Conservation (phyloP, 805 yeast genomes). For the Schwanniomyces sp. region DNA sequence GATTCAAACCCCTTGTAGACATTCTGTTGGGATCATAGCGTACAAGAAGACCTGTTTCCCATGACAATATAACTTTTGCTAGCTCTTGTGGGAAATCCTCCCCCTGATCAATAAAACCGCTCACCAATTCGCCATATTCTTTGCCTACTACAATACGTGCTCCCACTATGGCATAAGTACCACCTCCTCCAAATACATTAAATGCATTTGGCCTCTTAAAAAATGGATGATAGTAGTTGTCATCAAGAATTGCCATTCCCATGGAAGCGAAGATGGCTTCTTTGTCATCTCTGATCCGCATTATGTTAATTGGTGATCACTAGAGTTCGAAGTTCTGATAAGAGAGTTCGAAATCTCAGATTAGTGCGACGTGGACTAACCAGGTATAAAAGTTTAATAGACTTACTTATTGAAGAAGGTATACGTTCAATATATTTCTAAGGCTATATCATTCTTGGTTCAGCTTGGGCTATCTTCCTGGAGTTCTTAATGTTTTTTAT, state of each 20-base stretch:
- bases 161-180: slow-evolving; percentile 77
- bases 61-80: slow-evolving; percentile 45
- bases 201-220: slow-evolving; percentile 30
- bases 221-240: slow-evolving; percentile 57
- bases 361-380: too few relatives aligned
- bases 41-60: slow-evolving; percentile 63
- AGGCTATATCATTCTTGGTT: too few relatives aligned
- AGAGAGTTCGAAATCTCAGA: too few relatives aligned
- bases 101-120: slow-evolving; percentile 80
- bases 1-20: slow-evolving; percentile 83
- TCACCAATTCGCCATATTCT: slow-evolving; percentile 35
- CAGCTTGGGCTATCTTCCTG: too few relatives aligned
- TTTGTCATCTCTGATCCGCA: not conserved
- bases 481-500: too few relatives aligned
- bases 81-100: slow-evolving; percentile 63
- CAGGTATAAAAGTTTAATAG: too few relatives aligned
- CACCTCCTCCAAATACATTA: slow-evolving; percentile 87
- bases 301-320: not conserved
- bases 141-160: slow-evolving; percentile 55
- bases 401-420: too few relatives aligned
- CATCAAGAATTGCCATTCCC: slow-evolving; percentile 92
- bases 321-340: too few relatives aligned
- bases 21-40: slow-evolving; percentile 51
- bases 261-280: slow-evolving; percentile 52
- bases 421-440: too few relatives aligned